Evolutionary conservation across 768 basidiomycete genomes (phyloP), one percentile per base, ranked within the genome.

Genomic region (Pisolithus orientalis): DNA sequence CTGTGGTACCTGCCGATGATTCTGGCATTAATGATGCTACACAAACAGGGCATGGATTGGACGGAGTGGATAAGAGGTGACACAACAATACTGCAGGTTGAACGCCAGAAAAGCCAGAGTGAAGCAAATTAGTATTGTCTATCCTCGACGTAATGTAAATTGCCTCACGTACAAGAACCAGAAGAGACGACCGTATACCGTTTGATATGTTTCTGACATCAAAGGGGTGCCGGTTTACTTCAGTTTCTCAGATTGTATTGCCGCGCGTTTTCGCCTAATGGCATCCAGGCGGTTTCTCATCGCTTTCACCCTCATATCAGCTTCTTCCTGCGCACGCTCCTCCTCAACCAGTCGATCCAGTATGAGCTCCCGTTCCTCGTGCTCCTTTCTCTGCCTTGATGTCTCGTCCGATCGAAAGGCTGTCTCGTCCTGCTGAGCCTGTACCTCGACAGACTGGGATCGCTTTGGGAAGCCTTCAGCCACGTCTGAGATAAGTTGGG

Each of bases 1-100:
- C 66, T 98, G 57, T 93, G 93, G 87, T 94, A 94, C 71, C 66
- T 98, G 39, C 95, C 95, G 0, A 85, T 87, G 6, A 74, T 97
- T 6, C 75, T 98, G 55, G 92, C 84, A 3, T 73, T 98, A 58
- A 93, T 94, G 89, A 93, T 99, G 90, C 73, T 88, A 51, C 93
- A 95, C 70, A 97, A 97, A 72, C 83, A 85, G 61, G 87, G 88
- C 0, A 73, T 88, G 59, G 83, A 87, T 57, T 93, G 90, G 90
- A 59, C 75, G 25, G 70, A 79, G 43, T 42, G 42, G 40, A 40
- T 27, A 24, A 48, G 28, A 4, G 27, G 43, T 27, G 4, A 44
- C 6, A 29, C 28, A 29, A 29, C 28, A 29, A 11, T 11, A 13
- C 11, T 10, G 10, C 32, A 34, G 32, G 9, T 34, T 34, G 32